A percentile compares a stretch with the other conserved stretches of the same genome.
phyloP scores from a whole-genome alignment of 2,329 filamentous ascomycete genomes.

The Stemphylium beticola region DNA sequence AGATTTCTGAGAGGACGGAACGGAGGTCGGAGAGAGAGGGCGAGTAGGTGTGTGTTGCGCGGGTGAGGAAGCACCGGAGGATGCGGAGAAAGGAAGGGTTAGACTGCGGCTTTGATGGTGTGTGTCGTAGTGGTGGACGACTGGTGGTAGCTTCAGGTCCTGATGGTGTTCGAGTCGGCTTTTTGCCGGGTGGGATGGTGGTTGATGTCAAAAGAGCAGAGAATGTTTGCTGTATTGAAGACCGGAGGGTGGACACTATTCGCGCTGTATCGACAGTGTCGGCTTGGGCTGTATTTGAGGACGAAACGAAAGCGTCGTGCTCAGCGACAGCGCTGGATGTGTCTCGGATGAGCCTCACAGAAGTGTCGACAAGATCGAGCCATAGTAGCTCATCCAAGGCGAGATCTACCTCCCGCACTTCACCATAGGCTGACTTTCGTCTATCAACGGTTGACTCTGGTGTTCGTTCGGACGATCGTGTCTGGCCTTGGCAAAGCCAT shows the following conservation, averaged over 20 bases:
- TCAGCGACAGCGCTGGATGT: slow-evolving; percentile 56
- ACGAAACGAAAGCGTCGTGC: slow-evolving; percentile 38
- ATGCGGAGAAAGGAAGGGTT: slow-evolving; percentile 85
- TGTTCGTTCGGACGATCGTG: slow-evolving; percentile 60
- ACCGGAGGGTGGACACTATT: slow-evolving; percentile 72
- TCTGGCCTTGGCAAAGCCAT: slow-evolving; percentile 92
- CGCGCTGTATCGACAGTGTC: slow-evolving; percentile 62
- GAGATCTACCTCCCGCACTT: slow-evolving; percentile 63
- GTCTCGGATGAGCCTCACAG: slow-evolving; percentile 61
- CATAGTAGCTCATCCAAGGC: slow-evolving; percentile 68
- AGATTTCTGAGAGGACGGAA: slow-evolving; percentile 84
- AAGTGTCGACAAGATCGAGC: slow-evolving; percentile 68
- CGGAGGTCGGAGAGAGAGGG: slow-evolving; percentile 88
- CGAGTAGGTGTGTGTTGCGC: slow-evolving; percentile 75
- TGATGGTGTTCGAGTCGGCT: slow-evolving; percentile 26
- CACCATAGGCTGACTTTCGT: slow-evolving; percentile 41
- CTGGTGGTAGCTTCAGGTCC: slow-evolving; percentile 21
- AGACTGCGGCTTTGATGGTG: slow-evolving; percentile 50
- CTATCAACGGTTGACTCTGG: slow-evolving; percentile 48
- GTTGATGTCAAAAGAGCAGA: slow-evolving; percentile 82
- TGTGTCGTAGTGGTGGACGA: slow-evolving; percentile 33
- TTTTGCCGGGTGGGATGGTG: slow-evolving; percentile 36
- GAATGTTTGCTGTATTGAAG: slow-evolving; percentile 87
- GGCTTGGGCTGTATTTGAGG: slow-evolving; percentile 20
- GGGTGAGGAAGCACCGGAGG: slow-evolving; percentile 83